Conservation (phyloP, 2,329 filamentous ascomycete genomes). For the Ceratocystiopsis brevicomis region DNA sequence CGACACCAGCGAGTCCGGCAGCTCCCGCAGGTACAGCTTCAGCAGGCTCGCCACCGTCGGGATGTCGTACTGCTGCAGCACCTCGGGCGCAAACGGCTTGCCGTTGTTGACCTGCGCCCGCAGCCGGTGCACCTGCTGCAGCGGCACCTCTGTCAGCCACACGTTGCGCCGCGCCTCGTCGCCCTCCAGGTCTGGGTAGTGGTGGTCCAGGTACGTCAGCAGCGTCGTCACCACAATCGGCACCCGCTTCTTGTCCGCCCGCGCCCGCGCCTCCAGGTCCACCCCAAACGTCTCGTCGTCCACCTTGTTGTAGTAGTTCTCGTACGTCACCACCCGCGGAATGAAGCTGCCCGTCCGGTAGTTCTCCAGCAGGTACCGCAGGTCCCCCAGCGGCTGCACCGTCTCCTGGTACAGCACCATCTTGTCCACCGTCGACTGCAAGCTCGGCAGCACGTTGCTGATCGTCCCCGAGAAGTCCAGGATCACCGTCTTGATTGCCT, state of each 20-base stretch:
- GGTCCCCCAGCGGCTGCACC: constrained; percentile 76
- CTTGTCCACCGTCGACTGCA: constrained; percentile 90
- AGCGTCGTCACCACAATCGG: constrained; percentile 83
- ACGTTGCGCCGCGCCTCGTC: constrained; percentile 83
- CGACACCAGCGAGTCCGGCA: constrained; percentile 95
- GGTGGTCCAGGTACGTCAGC: constrained; percentile 84
- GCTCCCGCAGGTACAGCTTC: constrained; percentile 85
- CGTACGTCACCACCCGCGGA: constrained; percentile 79
- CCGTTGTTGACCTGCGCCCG: constrained; percentile 73
- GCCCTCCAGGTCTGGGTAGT: constrained; percentile 93
- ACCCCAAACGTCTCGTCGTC: constrained; percentile 97
- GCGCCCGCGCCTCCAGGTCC: constrained; percentile 84
- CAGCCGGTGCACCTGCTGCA: constrained; percentile 68
- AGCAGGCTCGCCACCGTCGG: constrained; percentile 82
- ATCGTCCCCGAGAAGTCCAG: constrained; percentile 94
- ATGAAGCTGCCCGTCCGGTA: constrained; percentile 89
- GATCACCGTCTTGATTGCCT: constrained; percentile 95
- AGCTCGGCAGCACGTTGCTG: constrained; percentile 89
- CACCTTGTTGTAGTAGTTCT: constrained; percentile 98
- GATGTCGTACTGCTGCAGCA: constrained; percentile 77
- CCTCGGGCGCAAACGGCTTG: constrained; percentile 54
- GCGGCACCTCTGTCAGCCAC: constrained; percentile 83
- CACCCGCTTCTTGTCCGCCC: constrained; percentile 88
- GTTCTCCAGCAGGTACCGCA: constrained; percentile 88
- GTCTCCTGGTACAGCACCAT: constrained; percentile 99